Evolutionary conservation across 306 rosid species (phyloP).

Genomic region (Cucurbita pepo): DNA sequence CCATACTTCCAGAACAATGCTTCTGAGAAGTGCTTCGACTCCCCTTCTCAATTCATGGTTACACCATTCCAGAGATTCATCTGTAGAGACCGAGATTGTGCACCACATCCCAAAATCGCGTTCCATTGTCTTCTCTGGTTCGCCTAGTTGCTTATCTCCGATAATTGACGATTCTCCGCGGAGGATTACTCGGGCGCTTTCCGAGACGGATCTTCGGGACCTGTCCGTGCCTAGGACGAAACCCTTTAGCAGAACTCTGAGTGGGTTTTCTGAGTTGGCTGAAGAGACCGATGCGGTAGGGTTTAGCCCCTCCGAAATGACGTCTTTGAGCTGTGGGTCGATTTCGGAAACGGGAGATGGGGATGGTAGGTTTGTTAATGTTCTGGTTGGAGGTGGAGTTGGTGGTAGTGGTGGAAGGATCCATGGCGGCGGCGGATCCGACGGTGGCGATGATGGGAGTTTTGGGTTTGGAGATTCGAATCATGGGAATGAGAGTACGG

Average conservation of each 20-base stretch:
- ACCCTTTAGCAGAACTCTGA: conserved; percentile 5
- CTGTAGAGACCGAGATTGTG: conserved; percentile 20
- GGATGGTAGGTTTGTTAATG: conserved; percentile 7
- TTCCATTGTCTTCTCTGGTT: conserved; percentile 21
- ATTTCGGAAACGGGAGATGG: conserved; percentile 7
- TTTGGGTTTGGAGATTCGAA: conserved; percentile 42
- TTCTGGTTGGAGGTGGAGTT: conserved; percentile 32
- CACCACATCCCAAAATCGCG: conserved; percentile 18
- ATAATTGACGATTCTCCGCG: conserved; percentile 6
- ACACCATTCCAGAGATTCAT: conserved; percentile 25
- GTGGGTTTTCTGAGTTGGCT: conserved; percentile 12
- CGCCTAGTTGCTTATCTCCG: conserved; percentile 14
- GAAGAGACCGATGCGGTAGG: conserved; percentile 16
- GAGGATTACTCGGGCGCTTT: conserved; percentile 25
- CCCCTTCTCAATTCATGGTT: conserved; percentile 33
- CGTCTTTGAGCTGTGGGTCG: conserved; percentile 15
- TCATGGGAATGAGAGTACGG: conserved; percentile 28
- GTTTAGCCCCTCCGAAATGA: conserved; percentile 17
- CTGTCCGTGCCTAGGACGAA: conserved; percentile 18
- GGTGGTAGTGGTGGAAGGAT: conserved; percentile 21
- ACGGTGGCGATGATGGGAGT: conserved; percentile 33
- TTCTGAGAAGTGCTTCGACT: conserved; percentile 42
- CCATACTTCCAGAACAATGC: conserved; percentile 7
- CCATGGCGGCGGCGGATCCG: conserved; percentile 31
- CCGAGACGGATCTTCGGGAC: conserved; percentile 35